Conservation (phyloP, 139 green algal species). For the Protoeuglena noctilucae region DNA sequence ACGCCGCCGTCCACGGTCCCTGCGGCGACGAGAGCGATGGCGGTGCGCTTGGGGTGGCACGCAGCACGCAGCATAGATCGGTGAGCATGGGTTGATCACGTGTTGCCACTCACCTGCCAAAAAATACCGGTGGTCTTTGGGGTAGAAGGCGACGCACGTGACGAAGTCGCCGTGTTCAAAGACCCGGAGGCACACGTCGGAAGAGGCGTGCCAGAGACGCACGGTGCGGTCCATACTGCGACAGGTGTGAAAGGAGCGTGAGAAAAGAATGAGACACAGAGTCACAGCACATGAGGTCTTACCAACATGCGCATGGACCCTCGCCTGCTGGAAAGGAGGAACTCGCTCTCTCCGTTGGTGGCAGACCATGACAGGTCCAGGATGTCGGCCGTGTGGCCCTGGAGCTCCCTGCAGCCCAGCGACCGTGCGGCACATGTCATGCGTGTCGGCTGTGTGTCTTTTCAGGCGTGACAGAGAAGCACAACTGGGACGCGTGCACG, state of each 20-base stretch:
- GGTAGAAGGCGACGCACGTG: slow-evolving; percentile 7
- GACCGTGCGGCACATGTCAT: too few relatives aligned
- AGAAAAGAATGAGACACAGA: slow-evolving; percentile 1
- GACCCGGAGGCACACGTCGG: slow-evolving; percentile 9
- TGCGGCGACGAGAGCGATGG: background rate
- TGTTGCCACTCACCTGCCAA: background rate
- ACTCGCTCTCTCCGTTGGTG: background rate
- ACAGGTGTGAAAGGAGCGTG: background rate
- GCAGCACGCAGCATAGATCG: too few relatives aligned
- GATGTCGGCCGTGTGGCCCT: too few relatives aligned
- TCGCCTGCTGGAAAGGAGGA: background rate
- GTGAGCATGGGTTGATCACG: background rate
- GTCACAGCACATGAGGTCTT: slow-evolving; percentile 8
- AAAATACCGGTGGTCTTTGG: too few relatives aligned
- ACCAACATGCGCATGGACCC: background rate
- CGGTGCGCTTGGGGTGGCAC: background rate
- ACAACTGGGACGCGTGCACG: background rate
- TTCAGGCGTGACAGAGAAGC: background rate
- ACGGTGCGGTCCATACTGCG: slow-evolving; percentile 14
- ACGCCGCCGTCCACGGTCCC: slow-evolving; percentile 6
- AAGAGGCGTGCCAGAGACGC: slow-evolving; percentile 9
- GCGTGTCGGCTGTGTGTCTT: too few relatives aligned
- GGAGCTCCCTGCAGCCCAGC: too few relatives aligned
- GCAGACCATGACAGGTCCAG: too few relatives aligned
- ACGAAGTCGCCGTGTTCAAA: slow-evolving; percentile 11